Evolutionary conservation across 768 basidiomycete genomes (phyloP).

Genomic region (Botryobasidium botryosum): DNA sequence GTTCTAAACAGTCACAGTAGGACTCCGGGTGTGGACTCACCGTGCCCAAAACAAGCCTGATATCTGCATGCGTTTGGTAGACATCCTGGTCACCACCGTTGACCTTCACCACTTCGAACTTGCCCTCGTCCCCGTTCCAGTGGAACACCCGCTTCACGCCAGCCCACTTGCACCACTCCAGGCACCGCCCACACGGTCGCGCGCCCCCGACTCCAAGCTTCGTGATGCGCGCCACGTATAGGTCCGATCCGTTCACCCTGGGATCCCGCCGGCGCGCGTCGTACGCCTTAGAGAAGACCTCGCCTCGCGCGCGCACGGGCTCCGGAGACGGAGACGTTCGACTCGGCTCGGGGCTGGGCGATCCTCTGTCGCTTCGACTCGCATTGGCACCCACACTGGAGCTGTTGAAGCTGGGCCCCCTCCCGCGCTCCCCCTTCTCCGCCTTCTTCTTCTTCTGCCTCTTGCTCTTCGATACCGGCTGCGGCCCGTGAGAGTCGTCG

Average conservation of each 20-base stretch:
- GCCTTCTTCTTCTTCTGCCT: neutral
- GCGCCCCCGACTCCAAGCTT: slow-evolving; percentile 34
- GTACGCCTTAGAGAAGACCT: neutral
- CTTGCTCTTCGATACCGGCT: too few species aligned
- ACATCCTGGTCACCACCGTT: slow-evolving; percentile 6
- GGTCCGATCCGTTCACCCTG: slow-evolving; percentile 33
- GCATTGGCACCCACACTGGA: too few species aligned
- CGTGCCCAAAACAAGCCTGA: neutral
- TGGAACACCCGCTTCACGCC: slow-evolving; percentile 40
- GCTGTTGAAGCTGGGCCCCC: too few species aligned
- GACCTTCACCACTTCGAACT: slow-evolving; percentile 11
- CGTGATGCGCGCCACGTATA: slow-evolving; percentile 36
- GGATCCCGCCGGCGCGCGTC: slow-evolving; percentile 24
- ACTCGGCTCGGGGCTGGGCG: too few species aligned
- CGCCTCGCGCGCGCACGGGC: too few species aligned
- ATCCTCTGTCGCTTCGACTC: neutral
- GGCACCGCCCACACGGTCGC: slow-evolving; percentile 37
- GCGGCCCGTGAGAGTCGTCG: too few species aligned
- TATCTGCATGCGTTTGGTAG: slow-evolving; percentile 3
- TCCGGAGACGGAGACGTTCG: too few species aligned
- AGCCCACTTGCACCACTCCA: slow-evolving; percentile 41
- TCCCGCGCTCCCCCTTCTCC: too few species aligned
- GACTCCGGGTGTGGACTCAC: too few species aligned
- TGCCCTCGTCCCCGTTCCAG: slow-evolving; percentile 14
- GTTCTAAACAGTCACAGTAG: too few species aligned